phyloP scores from a whole-genome alignment of 192 early-diverging fungal genomes.

The Coemansia sp. region DNA sequence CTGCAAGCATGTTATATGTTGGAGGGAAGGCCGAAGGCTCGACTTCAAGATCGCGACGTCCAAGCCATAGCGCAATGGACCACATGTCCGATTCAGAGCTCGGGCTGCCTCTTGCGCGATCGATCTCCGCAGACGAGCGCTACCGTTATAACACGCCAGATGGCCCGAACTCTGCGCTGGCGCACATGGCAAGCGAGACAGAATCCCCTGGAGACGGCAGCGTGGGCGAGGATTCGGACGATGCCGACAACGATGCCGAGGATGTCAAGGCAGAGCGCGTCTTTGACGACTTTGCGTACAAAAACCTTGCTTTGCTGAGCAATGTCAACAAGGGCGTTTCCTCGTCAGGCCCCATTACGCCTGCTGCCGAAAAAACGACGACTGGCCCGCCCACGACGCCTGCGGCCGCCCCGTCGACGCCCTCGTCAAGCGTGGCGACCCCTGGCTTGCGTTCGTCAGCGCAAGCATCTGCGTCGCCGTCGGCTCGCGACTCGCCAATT shows the following conservation, averaged over 20 bases:
- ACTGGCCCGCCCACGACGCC: conserved; percentile 5
- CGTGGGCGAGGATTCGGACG: conserved; percentile 13
- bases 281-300: conserved; percentile 67
- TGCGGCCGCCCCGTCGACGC: conserved; percentile 4
- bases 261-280: conserved; percentile 45
- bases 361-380: conserved; percentile 23
- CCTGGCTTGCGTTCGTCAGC: conserved; percentile 11
- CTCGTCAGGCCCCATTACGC: conserved; percentile 40
- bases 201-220: conserved; percentile 16
- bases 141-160: conserved; percentile 7
- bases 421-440: background rate
- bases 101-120: conserved; percentile 23
- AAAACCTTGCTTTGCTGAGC: conserved; percentile 62
- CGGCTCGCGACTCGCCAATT: conserved; percentile 22
- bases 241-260: conserved; percentile 10
- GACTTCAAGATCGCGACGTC: conserved; percentile 17
- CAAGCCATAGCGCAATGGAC: conserved; percentile 32
- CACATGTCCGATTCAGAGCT: conserved; percentile 16
- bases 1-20: conserved; percentile 23
- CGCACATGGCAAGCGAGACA: conserved; percentile 11
- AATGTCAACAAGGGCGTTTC: conserved; percentile 65
- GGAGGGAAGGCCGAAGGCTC: conserved; percentile 16
- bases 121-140: conserved; percentile 48
- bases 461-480: conserved; percentile 7
- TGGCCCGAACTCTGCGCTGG: conserved; percentile 3